Conservation (phyloP, 75 land plant genomes). For the Pinus taeda region DNA sequence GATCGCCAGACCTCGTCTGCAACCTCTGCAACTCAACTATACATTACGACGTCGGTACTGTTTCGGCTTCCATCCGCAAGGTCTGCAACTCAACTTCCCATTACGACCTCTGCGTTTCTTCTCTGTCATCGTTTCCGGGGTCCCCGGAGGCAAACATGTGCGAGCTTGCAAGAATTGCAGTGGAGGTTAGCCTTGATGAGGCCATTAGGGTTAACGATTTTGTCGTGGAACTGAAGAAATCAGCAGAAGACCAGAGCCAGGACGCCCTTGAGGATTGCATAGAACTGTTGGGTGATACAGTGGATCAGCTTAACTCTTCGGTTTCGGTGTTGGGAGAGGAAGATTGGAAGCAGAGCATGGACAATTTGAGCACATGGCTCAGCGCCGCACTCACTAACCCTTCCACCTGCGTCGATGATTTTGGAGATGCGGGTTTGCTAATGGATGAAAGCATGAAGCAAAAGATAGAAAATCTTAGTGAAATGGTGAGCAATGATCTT, state of each 20-base stretch:
- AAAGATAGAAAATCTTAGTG: slow-evolving; percentile 14
- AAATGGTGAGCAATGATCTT: slow-evolving; percentile 41
- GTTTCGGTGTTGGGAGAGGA: background rate
- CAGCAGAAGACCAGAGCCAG: background rate
- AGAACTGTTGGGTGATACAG: background rate
- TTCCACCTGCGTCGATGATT: background rate
- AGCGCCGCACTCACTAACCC: slow-evolving; percentile 5
- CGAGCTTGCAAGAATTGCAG: slow-evolving; percentile 1
- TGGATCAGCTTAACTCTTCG: background rate
- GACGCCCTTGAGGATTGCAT: background rate
- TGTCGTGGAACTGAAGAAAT: background rate
- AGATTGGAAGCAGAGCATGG: background rate
- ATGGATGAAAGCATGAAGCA: slow-evolving; percentile 25
- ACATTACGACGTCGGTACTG: background rate
- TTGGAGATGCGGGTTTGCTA: background rate
- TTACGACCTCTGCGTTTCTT: background rate
- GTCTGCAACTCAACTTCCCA: background rate
- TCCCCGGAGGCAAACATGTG: background rate
- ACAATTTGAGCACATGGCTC: background rate
- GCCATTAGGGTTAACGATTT: background rate
- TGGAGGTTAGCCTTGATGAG: background rate
- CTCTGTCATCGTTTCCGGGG: background rate
- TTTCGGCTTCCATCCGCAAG: background rate
- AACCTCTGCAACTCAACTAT: background rate
- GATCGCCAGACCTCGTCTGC: background rate